These are phyloP conservation scores for Pholiota adiposa DNA, from an alignment of 1,284 basidiomycete species.

Conservation along the genomic window DNA sequence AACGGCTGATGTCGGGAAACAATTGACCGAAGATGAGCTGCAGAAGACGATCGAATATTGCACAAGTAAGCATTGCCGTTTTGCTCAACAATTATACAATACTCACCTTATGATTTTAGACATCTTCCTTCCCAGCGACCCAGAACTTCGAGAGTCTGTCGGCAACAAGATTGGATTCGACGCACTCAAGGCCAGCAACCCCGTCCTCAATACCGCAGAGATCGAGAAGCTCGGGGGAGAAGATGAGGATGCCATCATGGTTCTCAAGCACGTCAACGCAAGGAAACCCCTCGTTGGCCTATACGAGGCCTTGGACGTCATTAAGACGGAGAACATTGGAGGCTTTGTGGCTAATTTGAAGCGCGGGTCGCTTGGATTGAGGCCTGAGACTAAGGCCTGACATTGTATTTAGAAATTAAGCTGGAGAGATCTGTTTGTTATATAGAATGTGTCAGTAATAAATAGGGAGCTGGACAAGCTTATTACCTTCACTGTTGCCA, in stretches of 20 bases:
- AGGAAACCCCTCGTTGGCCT: conserved; percentile 12
- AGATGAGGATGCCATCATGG: conserved; percentile 6
- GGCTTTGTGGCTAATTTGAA: conserved; percentile 7
- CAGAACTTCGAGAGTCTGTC: conserved; percentile 9
- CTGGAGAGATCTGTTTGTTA: neutral
- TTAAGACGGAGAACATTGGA: conserved; percentile 8
- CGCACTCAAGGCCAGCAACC: conserved; percentile 5
- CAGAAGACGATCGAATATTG: conserved; percentile 13
- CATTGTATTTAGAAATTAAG: neutral
- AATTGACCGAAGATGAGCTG: conserved; percentile 10
- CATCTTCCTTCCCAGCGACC: conserved; percentile 13
- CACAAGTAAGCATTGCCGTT: conserved; percentile 3
- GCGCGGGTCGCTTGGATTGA: conserved; percentile 7
- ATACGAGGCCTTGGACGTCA: conserved; percentile 9
- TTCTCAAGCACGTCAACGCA: conserved; percentile 12
- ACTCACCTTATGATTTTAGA: neutral
- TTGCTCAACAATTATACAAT: neutral
- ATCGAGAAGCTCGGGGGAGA: conserved; percentile 5
- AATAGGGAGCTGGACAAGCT: neutral
- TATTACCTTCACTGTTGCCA: no score
- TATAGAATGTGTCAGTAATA: neutral
- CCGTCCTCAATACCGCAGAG: conserved; percentile 1
- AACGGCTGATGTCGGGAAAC: conserved; percentile 9
- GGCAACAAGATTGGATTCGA: conserved; percentile 9
- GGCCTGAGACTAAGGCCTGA: neutral